phyloP scores from a whole-genome alignment of 2,329 filamentous ascomycete genomes.

The Daldinia eschscholtzii region DNA sequence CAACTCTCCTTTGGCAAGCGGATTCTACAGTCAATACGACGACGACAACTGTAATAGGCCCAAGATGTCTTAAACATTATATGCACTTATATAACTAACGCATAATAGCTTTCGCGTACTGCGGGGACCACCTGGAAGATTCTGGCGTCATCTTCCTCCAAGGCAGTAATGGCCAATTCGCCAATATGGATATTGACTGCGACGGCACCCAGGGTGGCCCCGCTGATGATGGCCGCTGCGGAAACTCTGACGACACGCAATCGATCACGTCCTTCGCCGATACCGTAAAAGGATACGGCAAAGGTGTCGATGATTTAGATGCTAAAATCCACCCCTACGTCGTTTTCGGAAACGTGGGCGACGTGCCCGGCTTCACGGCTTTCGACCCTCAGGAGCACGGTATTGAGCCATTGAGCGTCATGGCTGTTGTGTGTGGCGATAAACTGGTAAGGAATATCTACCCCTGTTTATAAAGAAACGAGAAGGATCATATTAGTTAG shows the following conservation, averaged over 20 bases:
- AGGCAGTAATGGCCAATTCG: constrained; percentile 57
- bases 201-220: constrained; percentile 61
- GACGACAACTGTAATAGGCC: constrained; percentile 53
- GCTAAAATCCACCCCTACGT: constrained; percentile 63
- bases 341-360: constrained; percentile 62
- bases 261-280: constrained; percentile 59
- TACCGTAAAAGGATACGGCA: constrained; percentile 51
- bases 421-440: constrained; percentile 64
- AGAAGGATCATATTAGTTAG: background rate
- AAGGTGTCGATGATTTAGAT: constrained; percentile 57
- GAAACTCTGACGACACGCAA: constrained; percentile 58
- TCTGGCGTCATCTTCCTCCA: constrained; percentile 60
- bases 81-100: constrained; percentile 4
- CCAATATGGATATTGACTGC: constrained; percentile 71
- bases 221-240: constrained; percentile 60
- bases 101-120: constrained; percentile 53
- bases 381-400: constrained; percentile 56
- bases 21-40: constrained; percentile 57
- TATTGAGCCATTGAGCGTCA: constrained; percentile 62
- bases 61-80: too few relatives aligned
- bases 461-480: too few relatives aligned
- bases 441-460: constrained; percentile 54
- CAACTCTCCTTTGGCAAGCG: constrained; percentile 54
- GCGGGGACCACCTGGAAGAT: constrained; percentile 56
- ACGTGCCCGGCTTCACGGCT: constrained; percentile 47